A percentile compares a stretch with the other conserved stretches of the same genome.
Evolutionary conservation across 2,329 filamentous ascomycete species (phyloP).

Genomic region (Laburnicola sp.): DNA sequence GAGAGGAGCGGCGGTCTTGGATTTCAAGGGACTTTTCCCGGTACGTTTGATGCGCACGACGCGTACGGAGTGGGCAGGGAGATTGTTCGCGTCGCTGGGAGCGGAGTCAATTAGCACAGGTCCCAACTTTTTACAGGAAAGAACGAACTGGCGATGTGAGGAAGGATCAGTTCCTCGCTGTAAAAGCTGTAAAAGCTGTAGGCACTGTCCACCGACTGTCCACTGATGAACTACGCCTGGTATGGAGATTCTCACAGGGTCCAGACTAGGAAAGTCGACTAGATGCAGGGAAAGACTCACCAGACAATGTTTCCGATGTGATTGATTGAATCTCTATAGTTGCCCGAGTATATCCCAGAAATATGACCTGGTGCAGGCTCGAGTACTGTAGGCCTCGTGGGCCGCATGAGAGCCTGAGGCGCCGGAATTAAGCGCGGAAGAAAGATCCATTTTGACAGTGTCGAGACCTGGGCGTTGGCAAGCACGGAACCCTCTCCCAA

Average conservation of each 20-base stretch:
- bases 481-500: conserved; percentile 56
- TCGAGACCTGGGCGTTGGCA: conserved; percentile 55
- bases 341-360: conserved; percentile 53
- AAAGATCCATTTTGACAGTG: conserved; percentile 54
- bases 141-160: neutral
- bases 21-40: conserved; percentile 42
- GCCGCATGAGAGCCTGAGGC: conserved; percentile 54
- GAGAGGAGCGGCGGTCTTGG: conserved; percentile 52
- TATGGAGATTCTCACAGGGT: too few species aligned
- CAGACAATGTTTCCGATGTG: conserved; percentile 55
- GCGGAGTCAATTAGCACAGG: neutral
- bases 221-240: too few species aligned
- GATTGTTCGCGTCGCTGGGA: conserved; percentile 39
- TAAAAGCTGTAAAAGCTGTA: too few species aligned
- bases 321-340: conserved; percentile 51
- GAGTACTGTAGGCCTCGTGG: conserved; percentile 49
- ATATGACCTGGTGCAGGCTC: conserved; percentile 47
- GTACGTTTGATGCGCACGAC: conserved; percentile 46
- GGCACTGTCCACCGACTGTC: too few species aligned
- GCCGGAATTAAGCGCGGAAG: conserved; percentile 56
- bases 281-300: conserved; percentile 30
- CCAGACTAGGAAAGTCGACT: too few species aligned
- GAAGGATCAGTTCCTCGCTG: too few species aligned
- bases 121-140: neutral
- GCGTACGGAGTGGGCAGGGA: conserved; percentile 46